phyloP scores from a whole-genome alignment of 106 monocot species.

The Phalaenopsis equestris region DNA sequence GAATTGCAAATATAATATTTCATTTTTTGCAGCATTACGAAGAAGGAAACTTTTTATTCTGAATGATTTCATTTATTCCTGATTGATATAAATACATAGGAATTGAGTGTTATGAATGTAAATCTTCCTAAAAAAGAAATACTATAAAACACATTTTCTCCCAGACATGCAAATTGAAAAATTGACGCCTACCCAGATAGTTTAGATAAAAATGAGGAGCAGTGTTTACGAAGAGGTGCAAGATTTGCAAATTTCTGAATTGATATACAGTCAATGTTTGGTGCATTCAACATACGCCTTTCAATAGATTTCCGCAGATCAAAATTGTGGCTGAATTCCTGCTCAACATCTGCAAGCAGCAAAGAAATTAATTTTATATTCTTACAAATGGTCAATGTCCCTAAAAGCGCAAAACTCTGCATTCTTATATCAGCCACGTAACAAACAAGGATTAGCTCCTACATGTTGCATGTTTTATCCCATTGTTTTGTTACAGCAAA shows the following conservation, averaged over 20 bases:
- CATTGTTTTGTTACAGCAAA: not conserved
- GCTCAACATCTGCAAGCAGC: constrained; percentile 45
- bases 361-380: not conserved
- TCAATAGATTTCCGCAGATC: constrained; percentile 80
- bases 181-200: constrained; percentile 37
- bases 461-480: not conserved
- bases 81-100: too few species aligned
- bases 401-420: not conserved
- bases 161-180: constrained; percentile 1
- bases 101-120: too few species aligned
- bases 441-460: not conserved
- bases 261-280: constrained; percentile 56
- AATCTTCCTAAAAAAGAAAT: not conserved
- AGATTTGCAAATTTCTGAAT: constrained; percentile 46
- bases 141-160: not conserved
- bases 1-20: too few species aligned
- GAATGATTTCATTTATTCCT: too few species aligned
- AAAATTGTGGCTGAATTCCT: constrained; percentile 82
- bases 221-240: constrained; percentile 37
- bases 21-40: too few species aligned
- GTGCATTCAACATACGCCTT: constrained; percentile 40
- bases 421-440: not conserved
- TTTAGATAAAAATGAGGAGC: constrained; percentile 62
- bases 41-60: too few species aligned
- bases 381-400: not conserved